Evolutionary conservation across 192 early-diverging fungal genomes (phyloP), one percentile per base, ranked within the genome.

Genomic region (Backusella sp.): DNA sequence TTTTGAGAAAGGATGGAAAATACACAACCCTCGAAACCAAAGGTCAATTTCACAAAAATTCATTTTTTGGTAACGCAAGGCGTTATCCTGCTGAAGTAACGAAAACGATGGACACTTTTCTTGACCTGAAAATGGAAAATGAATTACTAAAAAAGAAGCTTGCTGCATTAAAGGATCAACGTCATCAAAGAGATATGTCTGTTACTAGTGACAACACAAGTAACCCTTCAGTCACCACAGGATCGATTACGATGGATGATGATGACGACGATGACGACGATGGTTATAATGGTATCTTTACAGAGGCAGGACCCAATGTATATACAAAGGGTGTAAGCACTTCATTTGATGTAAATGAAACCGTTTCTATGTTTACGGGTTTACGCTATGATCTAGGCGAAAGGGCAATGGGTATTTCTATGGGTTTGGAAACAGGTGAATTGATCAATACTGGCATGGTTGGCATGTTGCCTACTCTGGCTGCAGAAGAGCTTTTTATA

Each of bases 91-190:
- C 68, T 21, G 53, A 75, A 8, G 52, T 75, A 19, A 39, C 78
- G 28, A 37, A 53, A 32, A 49, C 75, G 11, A 72, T 82, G 34
- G 78, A 82, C 67, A 66, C 72, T 1, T 76, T 82, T 26, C 59
- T 82, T 11, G 81, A 82, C 42, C 53, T 82, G n/a, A 82, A 82
- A 56, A 66, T 79, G 77, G 81, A 82, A 42, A 82, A 82, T 66
- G 81, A 82, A 56, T 44, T 76, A 32, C 74, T 82, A 11, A 69
- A 73, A 53, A 73, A 74, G 7, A 73, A 73, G 35, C 36, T 79
- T 2, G 21, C 30, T n/a, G 56, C 52, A 35, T 35, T 71, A 21
- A 72, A 37, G 21, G 62, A 68, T 26, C 70, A 78, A 36, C 44
- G 44, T 34, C 17, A 70, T 15, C 41, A 42, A 9, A 68, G 35